These are phyloP conservation scores for Bipolaris sorokiniana DNA, from an alignment of 2,329 filamentous ascomycete genomes.

Conservation along the genomic window DNA sequence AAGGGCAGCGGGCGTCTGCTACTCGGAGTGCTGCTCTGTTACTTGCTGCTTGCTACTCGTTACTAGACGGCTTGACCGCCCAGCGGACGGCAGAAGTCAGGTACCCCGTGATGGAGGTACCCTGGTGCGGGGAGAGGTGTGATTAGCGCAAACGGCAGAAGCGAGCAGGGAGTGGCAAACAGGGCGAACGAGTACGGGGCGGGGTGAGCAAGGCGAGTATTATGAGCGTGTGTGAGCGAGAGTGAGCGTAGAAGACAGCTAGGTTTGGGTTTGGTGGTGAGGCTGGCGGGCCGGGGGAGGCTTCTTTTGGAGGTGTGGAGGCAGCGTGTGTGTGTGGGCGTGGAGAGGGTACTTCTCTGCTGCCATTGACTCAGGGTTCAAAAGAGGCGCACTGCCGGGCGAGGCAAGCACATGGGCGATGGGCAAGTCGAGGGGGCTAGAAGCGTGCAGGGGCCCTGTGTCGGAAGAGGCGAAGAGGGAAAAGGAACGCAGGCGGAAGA, in stretches of 20 bases:
- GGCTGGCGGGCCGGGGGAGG: constrained; percentile 6
- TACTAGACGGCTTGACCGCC: constrained; percentile 20
- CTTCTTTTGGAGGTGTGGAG: too few relatives aligned
- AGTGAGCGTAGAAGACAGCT: neutral
- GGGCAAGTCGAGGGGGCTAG: constrained; percentile 20
- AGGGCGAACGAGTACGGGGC: constrained; percentile 3
- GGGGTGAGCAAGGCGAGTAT: neutral
- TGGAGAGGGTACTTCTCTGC: too few relatives aligned
- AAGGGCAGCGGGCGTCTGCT: too few relatives aligned
- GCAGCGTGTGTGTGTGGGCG: too few relatives aligned
- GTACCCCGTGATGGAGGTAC: constrained; percentile 31
- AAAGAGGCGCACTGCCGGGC: constrained; percentile 25
- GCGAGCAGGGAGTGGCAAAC: constrained; percentile 7
- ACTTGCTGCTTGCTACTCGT: neutral
- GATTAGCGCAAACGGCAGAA: constrained; percentile 8
- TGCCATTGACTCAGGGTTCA: constrained; percentile 22
- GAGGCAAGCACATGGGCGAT: constrained; percentile 24
- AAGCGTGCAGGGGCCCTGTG: constrained; percentile 21
- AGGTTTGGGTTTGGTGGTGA: constrained; percentile 13
- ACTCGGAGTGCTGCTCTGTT: too few relatives aligned
- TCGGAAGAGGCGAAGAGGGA: constrained; percentile 26
- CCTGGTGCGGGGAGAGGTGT: constrained; percentile 2
- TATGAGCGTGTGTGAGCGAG: neutral
- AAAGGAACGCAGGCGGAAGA: constrained; percentile 26
- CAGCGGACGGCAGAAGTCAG: constrained; percentile 35